Evolutionary conservation across 495 filamentous ascomycete species (phyloP).

Genomic region (Hypoxylon crocopeplum): DNA sequence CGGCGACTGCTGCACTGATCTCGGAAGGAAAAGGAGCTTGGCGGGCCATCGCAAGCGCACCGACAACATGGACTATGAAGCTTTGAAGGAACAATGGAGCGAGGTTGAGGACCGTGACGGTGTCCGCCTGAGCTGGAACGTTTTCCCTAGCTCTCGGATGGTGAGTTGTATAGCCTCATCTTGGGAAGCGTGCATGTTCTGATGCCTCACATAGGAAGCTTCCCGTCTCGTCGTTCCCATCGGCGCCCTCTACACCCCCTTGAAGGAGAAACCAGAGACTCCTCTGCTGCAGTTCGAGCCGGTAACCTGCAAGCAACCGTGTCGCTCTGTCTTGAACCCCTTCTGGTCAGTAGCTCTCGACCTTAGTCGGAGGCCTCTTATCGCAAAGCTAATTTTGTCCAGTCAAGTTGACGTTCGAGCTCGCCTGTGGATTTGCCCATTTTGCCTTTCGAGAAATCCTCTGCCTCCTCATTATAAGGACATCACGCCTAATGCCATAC

Average conservation of each 20-base stretch:
- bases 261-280: conserved; percentile 93
- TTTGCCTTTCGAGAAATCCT: conserved; percentile 93
- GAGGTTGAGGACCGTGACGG: conserved; percentile 98
- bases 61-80: conserved; percentile 60
- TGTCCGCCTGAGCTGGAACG: conserved; percentile 97
- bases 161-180: conserved; percentile 53
- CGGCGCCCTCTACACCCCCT: conserved; percentile 92
- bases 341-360: conserved; percentile 72
- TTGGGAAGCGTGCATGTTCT: conserved; percentile 20
- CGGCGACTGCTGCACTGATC: no score
- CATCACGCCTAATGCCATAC: conserved; percentile 93
- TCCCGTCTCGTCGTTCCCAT: conserved; percentile 96
- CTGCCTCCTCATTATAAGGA: conserved; percentile 99
- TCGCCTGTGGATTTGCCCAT: conserved; percentile 97
- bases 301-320: conserved; percentile 95
- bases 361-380: neutral
- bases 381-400: conserved; percentile 31
- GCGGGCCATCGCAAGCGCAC: conserved; percentile 10
- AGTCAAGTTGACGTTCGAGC: conserved; percentile 96
- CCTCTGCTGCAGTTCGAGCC: conserved; percentile 95
- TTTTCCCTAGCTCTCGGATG: conserved; percentile 98
- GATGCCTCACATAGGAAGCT: conserved; percentile 72
- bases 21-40: conserved; percentile 7
- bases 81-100: conserved; percentile 94
- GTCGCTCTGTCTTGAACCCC: conserved; percentile 94